A percentile compares a stretch with the other conserved stretches of the same genome.
Evolutionary conservation across 805 yeast genomes (phyloP).

Genomic region (Nakazawaea ernobii): DNA sequence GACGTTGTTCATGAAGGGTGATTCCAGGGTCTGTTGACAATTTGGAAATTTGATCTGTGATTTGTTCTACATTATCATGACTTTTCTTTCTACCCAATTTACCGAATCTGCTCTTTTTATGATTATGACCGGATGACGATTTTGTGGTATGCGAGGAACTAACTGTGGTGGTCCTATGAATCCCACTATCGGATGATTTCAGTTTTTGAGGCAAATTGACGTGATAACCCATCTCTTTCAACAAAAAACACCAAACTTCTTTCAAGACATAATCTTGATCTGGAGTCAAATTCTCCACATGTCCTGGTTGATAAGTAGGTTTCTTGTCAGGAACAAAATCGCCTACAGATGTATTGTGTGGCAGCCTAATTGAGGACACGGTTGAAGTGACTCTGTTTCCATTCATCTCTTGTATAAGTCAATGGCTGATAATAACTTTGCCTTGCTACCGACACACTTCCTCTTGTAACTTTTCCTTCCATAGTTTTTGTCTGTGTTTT

Average conservation of each 20-base stretch:
- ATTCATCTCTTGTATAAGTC: not conserved
- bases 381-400: not conserved
- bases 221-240: slow-evolving; percentile 53
- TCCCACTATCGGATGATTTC: slow-evolving; percentile 12
- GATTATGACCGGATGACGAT: slow-evolving; percentile 1
- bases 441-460: too few relatives aligned
- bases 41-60: slow-evolving; percentile 12
- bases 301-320: slow-evolving; percentile 25
- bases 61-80: slow-evolving; percentile 17
- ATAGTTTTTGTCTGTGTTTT: too few relatives aligned
- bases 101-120: not conserved
- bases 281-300: slow-evolving; percentile 37
- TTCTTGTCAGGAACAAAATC: slow-evolving; percentile 8
- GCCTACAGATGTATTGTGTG: not conserved
- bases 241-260: slow-evolving; percentile 63
- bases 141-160: slow-evolving; percentile 17
- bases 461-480: too few relatives aligned
- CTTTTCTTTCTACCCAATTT: slow-evolving; percentile 22
- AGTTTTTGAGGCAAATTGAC: slow-evolving; percentile 20
- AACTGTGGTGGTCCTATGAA: slow-evolving; percentile 16
- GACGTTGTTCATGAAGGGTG: slow-evolving; percentile 24
- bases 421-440: too few relatives aligned
- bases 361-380: not conserved
- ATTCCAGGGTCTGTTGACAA: slow-evolving; percentile 23
- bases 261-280: slow-evolving; percentile 63